Evolutionary conservation across 2,329 filamentous ascomycete genomes (phyloP), one percentile per base, ranked within the genome.

Genomic region (Neobulgaria alba): DNA sequence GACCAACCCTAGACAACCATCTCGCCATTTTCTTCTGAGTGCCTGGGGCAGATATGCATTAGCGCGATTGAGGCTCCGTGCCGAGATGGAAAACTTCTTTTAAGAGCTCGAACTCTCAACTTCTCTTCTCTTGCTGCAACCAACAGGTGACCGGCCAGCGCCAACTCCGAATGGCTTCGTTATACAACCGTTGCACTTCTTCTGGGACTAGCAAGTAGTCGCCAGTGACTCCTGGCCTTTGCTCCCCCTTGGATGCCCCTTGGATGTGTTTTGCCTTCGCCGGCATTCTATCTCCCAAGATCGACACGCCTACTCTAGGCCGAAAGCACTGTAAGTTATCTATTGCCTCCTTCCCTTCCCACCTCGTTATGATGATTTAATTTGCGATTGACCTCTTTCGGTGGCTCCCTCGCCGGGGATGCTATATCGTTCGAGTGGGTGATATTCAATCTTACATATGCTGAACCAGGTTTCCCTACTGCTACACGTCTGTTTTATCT

Each of bases 361-460:
- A 43, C 44, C 45, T 58, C 44, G 57, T 52, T 62, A 82, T 85
- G 89, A 95, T 94, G 88, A 83, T 72, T 85, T 86, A 95, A 95
- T 95, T 95, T 95, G 88, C 89, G 88, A 90, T 90, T 93, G 88
- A 95, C 83, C 75, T 72, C 68, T 65, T 65, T 70, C 69, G 79
- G 78, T 89, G 87, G 86, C 73, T 69, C 84, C 79, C 87, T 82
- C 83, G 88, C 89, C 88, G 77, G 88, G 79, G 85, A 74, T 71
- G 83, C 81, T 74, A 82, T 81, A 88, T 80, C 82, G 72, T 68
- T 61, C 67, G 69, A 74, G 68, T 62, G 76, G 64, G 71, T 94
- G 88, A 95, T 84, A 93, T 85, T 88, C 67, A 80, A 79, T 90
- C 88, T 95, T 95, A 95, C 88, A 94, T 95, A 94, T 95, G 86